Percentiles rank a stretch among this genome's conserved stretches.
Evolutionary conservation across 805 yeast genomes (phyloP).

Genomic region (Starmerella lactis-condensi): DNA sequence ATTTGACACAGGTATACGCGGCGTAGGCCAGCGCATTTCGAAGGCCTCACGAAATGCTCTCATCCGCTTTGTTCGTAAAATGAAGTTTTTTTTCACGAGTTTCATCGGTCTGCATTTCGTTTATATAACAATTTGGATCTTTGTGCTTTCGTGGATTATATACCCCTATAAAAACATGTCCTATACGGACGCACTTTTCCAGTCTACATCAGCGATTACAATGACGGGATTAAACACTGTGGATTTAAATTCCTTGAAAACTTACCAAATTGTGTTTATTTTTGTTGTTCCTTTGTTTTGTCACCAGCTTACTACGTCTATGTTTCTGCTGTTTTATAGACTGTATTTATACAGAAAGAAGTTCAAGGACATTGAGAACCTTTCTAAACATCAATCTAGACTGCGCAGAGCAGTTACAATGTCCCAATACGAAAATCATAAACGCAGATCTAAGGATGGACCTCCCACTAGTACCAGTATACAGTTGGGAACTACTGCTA

Average conservation of each 20-base stretch:
- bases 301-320: conserved; percentile 79
- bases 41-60: conserved; percentile 1
- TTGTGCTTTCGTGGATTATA: conserved; percentile 55
- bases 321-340: conserved; percentile 55
- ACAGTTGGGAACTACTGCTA: no score
- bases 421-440: conserved; percentile 26
- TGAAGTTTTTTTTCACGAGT: conserved; percentile 6
- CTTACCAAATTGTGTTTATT: conserved; percentile 67
- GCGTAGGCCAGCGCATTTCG: conserved; percentile 5
- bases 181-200: conserved; percentile 67
- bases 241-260: conserved; percentile 39
- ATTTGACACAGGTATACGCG: conserved; percentile 9
- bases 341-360: conserved; percentile 77
- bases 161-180: conserved; percentile 49
- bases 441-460: no score
- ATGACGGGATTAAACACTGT: conserved; percentile 86
- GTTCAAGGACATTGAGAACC: conserved; percentile 61
- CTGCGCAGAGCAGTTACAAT: conserved; percentile 65
- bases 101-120: conserved; percentile 26
- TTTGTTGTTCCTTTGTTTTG: conserved; percentile 46
- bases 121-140: conserved; percentile 41
- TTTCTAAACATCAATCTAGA: conserved; percentile 59
- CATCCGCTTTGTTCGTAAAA: conserved; percentile 5
- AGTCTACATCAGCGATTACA: conserved; percentile 59
- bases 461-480: no score